Evolutionary conservation across 2,329 filamentous ascomycete species (phyloP), one percentile per base, ranked within the genome.

Genomic region (Blumeria graminis): DNA sequence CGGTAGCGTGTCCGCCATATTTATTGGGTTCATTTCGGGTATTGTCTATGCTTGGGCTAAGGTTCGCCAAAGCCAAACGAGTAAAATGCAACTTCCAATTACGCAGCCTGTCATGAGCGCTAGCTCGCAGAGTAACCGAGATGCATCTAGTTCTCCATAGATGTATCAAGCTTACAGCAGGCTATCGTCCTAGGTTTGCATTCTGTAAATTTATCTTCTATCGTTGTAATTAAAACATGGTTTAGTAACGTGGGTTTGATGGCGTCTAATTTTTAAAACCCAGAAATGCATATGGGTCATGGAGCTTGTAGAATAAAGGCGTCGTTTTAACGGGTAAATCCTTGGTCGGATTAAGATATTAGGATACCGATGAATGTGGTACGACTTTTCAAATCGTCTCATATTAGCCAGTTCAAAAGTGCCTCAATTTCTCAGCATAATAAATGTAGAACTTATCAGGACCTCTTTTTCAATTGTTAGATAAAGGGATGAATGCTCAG

Each of bases 31-130:
- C 69, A 71, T 96, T 63, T 92, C 85, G 64, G 92, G 92, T 62
- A 78, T 96, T 56, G 86, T 98, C 22, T 98, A 94, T 64, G 76
- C 92, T 3, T 76, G 88, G 65, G 82, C 87, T 61, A 93, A 93
- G 75, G 75, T 94, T 61, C 82, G 84, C 69, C 85, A 94, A 70
- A 80, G 78, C 57, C 76, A 75, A 62, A 74, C 78, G 64, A 74
- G 75, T 45, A 82, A 82, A 70, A 80, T 76, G 64, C 73, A 77
- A 18, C 71, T 84, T 55, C 78, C 89, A 41, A 87, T 83, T 1
- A 74, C 71, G 51, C 76, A 83, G 63, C 72, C 78, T 48, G 78
- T 79, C 1, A 84, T 93, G 71, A 95, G 89, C 69, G 87, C 90
- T 28, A 95, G 89, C 73, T 83, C 85, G 61, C 82, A 89, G 71